phyloP scores from a whole-genome alignment of 225 moss, liverwort and hornwort genomes.

The Bryum argenteum region DNA sequence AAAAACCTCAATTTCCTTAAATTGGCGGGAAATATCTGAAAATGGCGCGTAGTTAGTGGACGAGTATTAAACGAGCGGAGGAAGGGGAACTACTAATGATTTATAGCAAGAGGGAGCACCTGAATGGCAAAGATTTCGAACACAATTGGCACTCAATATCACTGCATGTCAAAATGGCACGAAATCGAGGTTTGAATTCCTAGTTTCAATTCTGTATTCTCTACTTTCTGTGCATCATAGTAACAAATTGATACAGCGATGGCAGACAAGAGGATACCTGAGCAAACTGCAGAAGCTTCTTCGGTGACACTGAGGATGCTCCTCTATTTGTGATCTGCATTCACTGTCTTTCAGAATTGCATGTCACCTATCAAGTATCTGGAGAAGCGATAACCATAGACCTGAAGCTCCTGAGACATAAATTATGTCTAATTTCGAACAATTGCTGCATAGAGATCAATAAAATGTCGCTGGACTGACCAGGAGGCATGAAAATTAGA shows the following conservation, averaged over 20 bases:
- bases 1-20: too few species aligned
- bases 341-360: neutral
- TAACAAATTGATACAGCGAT: neutral
- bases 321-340: neutral
- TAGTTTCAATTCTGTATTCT: constrained; percentile 6
- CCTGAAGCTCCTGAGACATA: constrained; percentile 11
- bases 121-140: too few species aligned
- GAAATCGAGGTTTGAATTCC: constrained; percentile 14
- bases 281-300: constrained; percentile 5
- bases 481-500: constrained; percentile 3
- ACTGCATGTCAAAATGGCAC: too few species aligned
- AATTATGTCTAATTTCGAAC: neutral
- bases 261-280: neutral
- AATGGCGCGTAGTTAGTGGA: too few species aligned
- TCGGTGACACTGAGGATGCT: neutral
- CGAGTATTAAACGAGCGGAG: too few species aligned
- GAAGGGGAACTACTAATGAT: too few species aligned
- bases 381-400: neutral
- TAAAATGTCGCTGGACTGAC: neutral
- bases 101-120: too few species aligned
- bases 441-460: neutral
- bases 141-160: too few species aligned
- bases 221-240: neutral
- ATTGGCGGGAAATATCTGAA: too few species aligned
- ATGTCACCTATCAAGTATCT: neutral